A percentile compares a stretch with the other conserved stretches of the same genome.
Conservation (phyloP, 495 filamentous ascomycete species). For the Hypoxylon lienhwacheense region DNA sequence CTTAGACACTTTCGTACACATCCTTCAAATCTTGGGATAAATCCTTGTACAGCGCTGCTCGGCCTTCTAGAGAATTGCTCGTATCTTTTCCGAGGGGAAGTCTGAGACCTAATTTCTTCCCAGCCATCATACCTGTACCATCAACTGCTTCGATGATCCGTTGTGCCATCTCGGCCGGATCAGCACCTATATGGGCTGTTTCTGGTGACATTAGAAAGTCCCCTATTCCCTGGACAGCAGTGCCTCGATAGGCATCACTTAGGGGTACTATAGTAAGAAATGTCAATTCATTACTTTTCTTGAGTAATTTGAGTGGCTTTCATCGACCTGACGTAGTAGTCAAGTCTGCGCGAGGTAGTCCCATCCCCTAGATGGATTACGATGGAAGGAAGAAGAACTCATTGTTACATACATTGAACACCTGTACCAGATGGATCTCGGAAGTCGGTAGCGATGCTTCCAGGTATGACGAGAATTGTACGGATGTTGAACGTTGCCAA, state of each 20-base stretch:
- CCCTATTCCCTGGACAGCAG: conserved; percentile 5
- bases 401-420: not conserved
- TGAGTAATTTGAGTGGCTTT: too few relatives aligned
- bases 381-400: too few relatives aligned
- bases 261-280: not conserved
- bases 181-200: not conserved
- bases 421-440: conserved; percentile 7
- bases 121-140: conserved; percentile 19
- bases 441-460: conserved; percentile 24
- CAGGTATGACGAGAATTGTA: conserved; percentile 43
- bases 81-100: conserved; percentile 29
- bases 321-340: too few relatives aligned
- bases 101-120: conserved; percentile 11
- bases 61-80: conserved; percentile 13
- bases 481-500: conserved; percentile 44
- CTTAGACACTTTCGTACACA: conserved; percentile 25
- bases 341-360: too few relatives aligned
- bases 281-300: too few relatives aligned
- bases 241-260: conserved; percentile 21
- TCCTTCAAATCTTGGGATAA: conserved; percentile 17
- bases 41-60: conserved; percentile 4
- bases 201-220: not conserved
- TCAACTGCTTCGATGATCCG: conserved; percentile 45
- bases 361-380: too few relatives aligned
- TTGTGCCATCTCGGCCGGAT: conserved; percentile 38